Evolutionary conservation across 306 rosid species (phyloP).

Genomic region (Dalbergia cochinchinensis): DNA sequence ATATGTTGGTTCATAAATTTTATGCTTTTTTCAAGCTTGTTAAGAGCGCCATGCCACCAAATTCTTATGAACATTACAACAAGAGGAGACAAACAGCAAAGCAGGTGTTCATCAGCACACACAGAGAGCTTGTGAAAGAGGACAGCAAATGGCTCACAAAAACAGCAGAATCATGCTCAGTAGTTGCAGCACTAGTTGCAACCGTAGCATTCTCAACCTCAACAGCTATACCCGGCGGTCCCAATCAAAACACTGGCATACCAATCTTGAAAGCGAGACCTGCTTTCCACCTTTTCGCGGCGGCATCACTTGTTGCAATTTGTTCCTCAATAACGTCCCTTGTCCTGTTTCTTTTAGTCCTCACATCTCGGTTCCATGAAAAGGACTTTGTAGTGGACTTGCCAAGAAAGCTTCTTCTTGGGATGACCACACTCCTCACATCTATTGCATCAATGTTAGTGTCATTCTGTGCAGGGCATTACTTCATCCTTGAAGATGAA

Average conservation of each 20-base stretch:
- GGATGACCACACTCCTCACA: conserved; percentile 55
- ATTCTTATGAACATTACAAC: conserved; percentile 52
- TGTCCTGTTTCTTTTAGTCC: conserved; percentile 56
- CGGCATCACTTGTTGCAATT: conserved; percentile 60
- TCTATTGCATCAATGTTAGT: conserved; percentile 52
- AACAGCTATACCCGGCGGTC: conserved; percentile 66
- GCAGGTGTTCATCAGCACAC: conserved; percentile 50
- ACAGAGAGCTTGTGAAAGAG: conserved; percentile 46
- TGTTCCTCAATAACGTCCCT: conserved; percentile 64
- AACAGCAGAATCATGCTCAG: conserved; percentile 66
- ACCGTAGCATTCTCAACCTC: conserved; percentile 70
- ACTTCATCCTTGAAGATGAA: conserved; percentile 37
- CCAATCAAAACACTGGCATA: conserved; percentile 40
- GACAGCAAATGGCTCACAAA: conserved; percentile 64
- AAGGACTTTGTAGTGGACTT: conserved; percentile 58
- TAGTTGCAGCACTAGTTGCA: conserved; percentile 74
- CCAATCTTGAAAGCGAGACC: conserved; percentile 47
- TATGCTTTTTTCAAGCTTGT: conserved; percentile 53
- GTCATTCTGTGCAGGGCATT: conserved; percentile 60
- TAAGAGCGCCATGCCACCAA: conserved; percentile 60
- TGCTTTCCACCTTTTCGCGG: conserved; percentile 54
- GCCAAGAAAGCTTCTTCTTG: conserved; percentile 58
- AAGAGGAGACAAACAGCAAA: conserved; percentile 54
- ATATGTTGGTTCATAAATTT: background rate
- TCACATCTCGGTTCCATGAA: conserved; percentile 56